Conservation (phyloP, 139 green algal genomes). For the Pseudopediastrum boryanum region DNA sequence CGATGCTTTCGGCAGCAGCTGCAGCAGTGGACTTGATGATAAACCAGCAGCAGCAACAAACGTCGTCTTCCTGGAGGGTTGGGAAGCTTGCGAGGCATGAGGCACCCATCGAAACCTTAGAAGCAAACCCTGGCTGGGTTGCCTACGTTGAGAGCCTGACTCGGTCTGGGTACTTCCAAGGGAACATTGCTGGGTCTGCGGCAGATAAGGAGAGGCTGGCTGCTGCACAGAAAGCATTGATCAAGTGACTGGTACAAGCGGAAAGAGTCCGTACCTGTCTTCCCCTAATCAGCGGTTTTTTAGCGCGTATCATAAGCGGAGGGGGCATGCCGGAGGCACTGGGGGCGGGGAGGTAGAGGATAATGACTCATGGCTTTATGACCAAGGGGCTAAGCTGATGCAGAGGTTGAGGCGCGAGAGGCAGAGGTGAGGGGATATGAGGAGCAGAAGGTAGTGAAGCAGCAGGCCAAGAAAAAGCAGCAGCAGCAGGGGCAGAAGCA, state of each 20-base stretch:
- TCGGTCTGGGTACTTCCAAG: constrained; percentile 50
- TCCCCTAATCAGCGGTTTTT: too few relatives aligned
- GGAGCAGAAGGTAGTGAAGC: constrained; percentile 10
- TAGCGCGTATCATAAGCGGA: too few relatives aligned
- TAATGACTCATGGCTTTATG: constrained; percentile 55
- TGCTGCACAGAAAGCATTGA: constrained; percentile 25
- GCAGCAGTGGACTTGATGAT: background rate
- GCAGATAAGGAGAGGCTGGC: constrained; percentile 56
- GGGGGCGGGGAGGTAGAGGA: too few relatives aligned
- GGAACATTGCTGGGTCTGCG: constrained; percentile 41
- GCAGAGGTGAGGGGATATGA: constrained; percentile 1
- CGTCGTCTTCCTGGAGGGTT: background rate
- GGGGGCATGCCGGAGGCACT: too few relatives aligned
- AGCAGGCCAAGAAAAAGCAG: background rate
- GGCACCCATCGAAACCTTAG: constrained; percentile 9
- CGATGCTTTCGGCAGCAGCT: background rate
- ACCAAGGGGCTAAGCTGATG: constrained; percentile 48
- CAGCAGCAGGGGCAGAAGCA: background rate
- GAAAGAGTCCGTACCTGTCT: too few relatives aligned
- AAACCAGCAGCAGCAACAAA: constrained; percentile 15
- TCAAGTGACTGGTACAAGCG: too few relatives aligned
- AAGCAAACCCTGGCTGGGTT: constrained; percentile 52
- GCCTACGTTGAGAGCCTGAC: constrained; percentile 45
- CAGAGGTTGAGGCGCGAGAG: constrained; percentile 46
- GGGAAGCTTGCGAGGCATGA: background rate